phyloP scores from a whole-genome alignment of 2,329 filamentous ascomycete species.

The Trichoderma semiorbis region DNA sequence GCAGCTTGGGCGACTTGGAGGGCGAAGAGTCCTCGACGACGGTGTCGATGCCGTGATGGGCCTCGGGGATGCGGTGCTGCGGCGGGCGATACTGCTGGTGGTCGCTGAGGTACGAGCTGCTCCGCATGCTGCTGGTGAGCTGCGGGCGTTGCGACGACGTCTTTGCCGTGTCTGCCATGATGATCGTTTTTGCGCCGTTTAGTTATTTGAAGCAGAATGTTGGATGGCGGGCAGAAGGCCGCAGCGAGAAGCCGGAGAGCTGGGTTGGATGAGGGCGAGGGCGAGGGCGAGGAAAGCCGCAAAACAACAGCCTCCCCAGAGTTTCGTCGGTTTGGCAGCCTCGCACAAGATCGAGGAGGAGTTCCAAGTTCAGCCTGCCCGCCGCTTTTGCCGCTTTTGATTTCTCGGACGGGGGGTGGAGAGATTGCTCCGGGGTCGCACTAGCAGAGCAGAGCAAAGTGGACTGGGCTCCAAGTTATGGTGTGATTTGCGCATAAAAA shows the following conservation, averaged over 20 bases:
- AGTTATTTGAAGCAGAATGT: background rate
- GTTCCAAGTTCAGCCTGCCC: background rate
- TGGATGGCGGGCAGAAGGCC: background rate
- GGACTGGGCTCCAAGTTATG: background rate
- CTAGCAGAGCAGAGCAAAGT: background rate
- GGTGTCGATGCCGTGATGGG: slow-evolving; percentile 61
- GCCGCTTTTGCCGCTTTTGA: background rate
- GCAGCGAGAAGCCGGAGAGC: background rate
- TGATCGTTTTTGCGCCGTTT: background rate
- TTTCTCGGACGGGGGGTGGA: background rate
- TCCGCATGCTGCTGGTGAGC: slow-evolving; percentile 51
- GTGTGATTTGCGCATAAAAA: background rate
- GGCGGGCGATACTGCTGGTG: slow-evolving; percentile 62
- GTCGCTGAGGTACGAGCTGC: slow-evolving; percentile 60
- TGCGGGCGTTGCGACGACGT: slow-evolving; percentile 43
- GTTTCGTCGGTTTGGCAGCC: background rate
- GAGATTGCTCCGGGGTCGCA: background rate
- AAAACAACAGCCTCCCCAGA: background rate
- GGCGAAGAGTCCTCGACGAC: slow-evolving; percentile 54
- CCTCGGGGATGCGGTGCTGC: slow-evolving; percentile 44
- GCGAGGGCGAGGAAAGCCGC: background rate
- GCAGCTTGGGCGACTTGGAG: slow-evolving; percentile 39
- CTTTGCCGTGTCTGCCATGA: slow-evolving; percentile 23
- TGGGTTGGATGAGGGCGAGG: background rate
- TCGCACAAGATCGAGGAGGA: background rate